Evolutionary conservation across 179 eudicot genomes (phyloP).

Genomic region (Spergularia azorica): DNA sequence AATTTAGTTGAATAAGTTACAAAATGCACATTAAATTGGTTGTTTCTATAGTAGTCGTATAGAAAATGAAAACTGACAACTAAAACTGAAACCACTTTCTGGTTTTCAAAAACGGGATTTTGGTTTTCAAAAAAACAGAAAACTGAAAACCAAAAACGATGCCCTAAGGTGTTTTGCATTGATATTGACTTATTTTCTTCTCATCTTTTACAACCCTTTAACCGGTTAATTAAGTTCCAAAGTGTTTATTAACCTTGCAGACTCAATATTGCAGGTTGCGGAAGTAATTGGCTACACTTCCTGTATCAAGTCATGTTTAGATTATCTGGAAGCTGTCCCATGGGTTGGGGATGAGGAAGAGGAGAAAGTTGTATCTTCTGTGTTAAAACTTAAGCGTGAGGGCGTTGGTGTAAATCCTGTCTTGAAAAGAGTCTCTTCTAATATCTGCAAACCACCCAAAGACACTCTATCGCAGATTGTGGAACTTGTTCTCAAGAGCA

Average conservation of each 20-base stretch:
- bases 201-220: neutral
- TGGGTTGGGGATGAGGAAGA: slow-evolving; percentile 99
- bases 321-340: slow-evolving; percentile 91
- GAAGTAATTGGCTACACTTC: slow-evolving; percentile 64
- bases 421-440: slow-evolving; percentile 70
- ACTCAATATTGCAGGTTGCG: slow-evolving; percentile 56
- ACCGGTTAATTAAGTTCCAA: neutral
- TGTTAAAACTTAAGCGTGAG: slow-evolving; percentile 59
- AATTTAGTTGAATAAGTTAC: too few species aligned
- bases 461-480: slow-evolving; percentile 77
- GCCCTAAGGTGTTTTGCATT: neutral
- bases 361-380: slow-evolving; percentile 77
- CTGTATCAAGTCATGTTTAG: slow-evolving; percentile 72
- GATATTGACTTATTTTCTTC: neutral
- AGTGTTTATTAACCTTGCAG: neutral
- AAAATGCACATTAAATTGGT: too few species aligned
- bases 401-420: slow-evolving; percentile 62
- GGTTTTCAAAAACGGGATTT: too few species aligned
- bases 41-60: too few species aligned
- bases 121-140: too few species aligned
- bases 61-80: too few species aligned
- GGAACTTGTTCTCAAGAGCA: slow-evolving; percentile 80
- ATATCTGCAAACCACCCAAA: slow-evolving; percentile 48
- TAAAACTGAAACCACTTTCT: too few species aligned
- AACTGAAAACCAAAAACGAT: too few species aligned